Evolutionary conservation across 2,329 filamentous ascomycete species (phyloP), one percentile per base, ranked within the genome.

Genomic region (Volutella citrinella): DNA sequence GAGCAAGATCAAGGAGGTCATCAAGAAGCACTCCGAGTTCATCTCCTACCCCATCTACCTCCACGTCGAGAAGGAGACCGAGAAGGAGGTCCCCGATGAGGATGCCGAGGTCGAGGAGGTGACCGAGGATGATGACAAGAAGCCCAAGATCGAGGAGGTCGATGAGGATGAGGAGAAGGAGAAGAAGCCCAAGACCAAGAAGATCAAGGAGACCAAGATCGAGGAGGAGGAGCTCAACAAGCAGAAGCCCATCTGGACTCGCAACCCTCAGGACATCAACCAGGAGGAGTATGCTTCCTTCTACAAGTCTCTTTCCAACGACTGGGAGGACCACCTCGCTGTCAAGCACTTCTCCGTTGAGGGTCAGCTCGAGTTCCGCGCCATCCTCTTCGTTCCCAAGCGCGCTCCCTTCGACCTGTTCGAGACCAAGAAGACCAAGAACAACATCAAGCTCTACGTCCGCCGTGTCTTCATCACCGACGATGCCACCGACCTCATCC

Each of bases 11-110:
- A 98, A 98, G 87, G 93, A 98, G 80, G 91, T 98, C 52, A 90
- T 98, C 79, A 97, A 97, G 89, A 98, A 98, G 87, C 93, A 98
- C 86, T 97, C 93, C 65, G 93, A 98, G 78, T 98, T 98, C 81
- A 98, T 98, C 78, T 97, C 93, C 32, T 98, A 98, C 81, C 93
- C 93, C 64, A 98, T 98, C 84, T 98, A 96, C 81, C 91, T 98
- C 54, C 93, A 98, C 76, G 90, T 98, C 63, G 72, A 86, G 68
- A 98, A 98, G 86, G 93, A 98, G 87, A 90, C 84, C 51, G 93
- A 98, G 87, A 96, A 80, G 60, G 93, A 98, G 78, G 89, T 97
- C 48, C 91, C 91, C 48, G 93, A 97, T 65, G 91, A 97, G 78
- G 89, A 95, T 32, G 87, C 80, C 28, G 87, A 90, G 64, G 82